Percentiles rank a stretch among this genome's conserved stretches.
Conservation (phyloP, 352 stramenopile genomes). For the Phytopythium boreale region DNA sequence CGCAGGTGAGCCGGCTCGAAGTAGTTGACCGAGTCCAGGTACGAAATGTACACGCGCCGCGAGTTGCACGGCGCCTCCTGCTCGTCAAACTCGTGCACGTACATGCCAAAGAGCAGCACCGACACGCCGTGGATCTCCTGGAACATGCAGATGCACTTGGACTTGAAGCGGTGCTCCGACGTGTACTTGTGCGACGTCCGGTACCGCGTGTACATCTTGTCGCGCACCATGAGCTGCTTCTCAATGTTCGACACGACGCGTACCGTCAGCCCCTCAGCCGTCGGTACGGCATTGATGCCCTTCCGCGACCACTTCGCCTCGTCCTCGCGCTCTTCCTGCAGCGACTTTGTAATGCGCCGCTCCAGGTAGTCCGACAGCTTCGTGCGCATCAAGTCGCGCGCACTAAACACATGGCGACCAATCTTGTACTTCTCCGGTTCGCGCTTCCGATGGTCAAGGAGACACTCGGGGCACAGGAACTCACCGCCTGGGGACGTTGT, state of each 20-base stretch:
- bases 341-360: constrained; percentile 85
- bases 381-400: constrained; percentile 92
- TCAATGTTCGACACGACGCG: constrained; percentile 96
- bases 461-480: constrained; percentile 94
- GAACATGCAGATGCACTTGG: constrained; percentile 99
- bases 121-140: constrained; percentile 99
- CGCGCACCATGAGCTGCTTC: constrained; percentile 93
- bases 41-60: constrained; percentile 97
- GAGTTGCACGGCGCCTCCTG: constrained; percentile 95
- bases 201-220: constrained; percentile 95
- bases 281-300: constrained; percentile 87
- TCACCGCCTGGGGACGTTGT: constrained; percentile 75
- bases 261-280: constrained; percentile 91
- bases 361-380: constrained; percentile 95
- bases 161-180: constrained; percentile 91
- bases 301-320: constrained; percentile 80
- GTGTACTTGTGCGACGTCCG: constrained; percentile 89
- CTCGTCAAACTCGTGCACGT: constrained; percentile 99
- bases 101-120: constrained; percentile 99
- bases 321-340: constrained; percentile 87
- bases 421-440: constrained; percentile 83
- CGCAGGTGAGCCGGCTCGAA: constrained; percentile 95
- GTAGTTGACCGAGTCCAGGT: constrained; percentile 99
- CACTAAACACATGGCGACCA: constrained; percentile 89
- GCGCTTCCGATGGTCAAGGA: constrained; percentile 85